Conservation (phyloP, 768 basidiomycete genomes). For the Obba rivulosa region DNA sequence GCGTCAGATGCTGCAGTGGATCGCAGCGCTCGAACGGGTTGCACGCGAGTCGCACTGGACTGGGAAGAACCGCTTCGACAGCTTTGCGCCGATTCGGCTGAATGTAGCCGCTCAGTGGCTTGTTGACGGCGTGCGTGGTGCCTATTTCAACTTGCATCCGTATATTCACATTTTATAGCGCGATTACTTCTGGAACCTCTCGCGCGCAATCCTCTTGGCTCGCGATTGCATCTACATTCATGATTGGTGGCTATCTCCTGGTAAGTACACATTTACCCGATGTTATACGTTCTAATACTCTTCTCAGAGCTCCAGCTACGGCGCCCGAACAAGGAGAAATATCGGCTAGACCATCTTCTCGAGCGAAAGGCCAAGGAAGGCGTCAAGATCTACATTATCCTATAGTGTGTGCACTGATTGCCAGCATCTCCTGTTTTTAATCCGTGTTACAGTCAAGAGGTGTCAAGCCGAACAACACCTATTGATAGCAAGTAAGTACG, state of each 20-base stretch:
- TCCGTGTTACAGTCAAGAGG: slow-evolving; percentile 66
- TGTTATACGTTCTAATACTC: too few species aligned
- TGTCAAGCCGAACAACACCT: slow-evolving; percentile 91
- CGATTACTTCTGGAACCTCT: slow-evolving; percentile 98
- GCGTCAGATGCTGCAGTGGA: slow-evolving; percentile 98
- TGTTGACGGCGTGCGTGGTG: slow-evolving; percentile 79
- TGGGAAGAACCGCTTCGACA: slow-evolving; percentile 81
- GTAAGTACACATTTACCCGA: slow-evolving; percentile 37
- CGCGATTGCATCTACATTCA: slow-evolving; percentile 90
- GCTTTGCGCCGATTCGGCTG: slow-evolving; percentile 87
- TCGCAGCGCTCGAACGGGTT: slow-evolving; percentile 82
- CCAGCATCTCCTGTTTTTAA: slow-evolving; percentile 1
- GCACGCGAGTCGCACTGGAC: slow-evolving; percentile 74
- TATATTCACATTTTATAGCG: slow-evolving; percentile 42
- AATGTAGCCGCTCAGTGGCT: slow-evolving; percentile 98
- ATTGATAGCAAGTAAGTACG: slow-evolving; percentile 79
- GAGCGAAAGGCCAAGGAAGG: slow-evolving; percentile 92
- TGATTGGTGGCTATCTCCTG: slow-evolving; percentile 97
- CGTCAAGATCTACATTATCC: slow-evolving; percentile 91
- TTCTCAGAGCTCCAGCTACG: slow-evolving; percentile 74
- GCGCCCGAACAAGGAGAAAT: slow-evolving; percentile 77
- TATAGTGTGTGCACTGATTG: slow-evolving; percentile 58
- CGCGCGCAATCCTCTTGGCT: slow-evolving; percentile 84
- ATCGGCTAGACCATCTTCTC: slow-evolving; percentile 81
- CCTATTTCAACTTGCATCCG: not conserved